phyloP scores from a whole-genome alignment of 306 rosid genomes.

The Pterocarpus santalinus region DNA sequence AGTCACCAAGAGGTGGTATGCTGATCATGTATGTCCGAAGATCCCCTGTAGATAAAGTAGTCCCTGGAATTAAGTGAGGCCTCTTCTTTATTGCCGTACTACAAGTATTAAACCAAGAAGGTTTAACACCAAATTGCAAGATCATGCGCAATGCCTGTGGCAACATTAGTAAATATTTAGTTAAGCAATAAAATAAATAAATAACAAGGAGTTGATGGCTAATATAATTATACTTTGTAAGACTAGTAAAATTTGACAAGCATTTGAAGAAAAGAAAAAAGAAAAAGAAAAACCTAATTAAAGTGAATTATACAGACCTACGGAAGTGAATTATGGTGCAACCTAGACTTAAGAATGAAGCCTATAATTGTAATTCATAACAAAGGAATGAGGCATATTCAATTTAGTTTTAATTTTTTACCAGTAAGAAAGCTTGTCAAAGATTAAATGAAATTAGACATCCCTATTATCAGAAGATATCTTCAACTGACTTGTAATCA shows the following conservation, averaged over 20 bases:
- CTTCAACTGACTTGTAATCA: not conserved
- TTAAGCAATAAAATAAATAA: slow-evolving; percentile 16
- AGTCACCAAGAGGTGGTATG: slow-evolving; percentile 81
- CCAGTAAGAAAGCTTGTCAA: not conserved
- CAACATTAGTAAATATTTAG: slow-evolving; percentile 39
- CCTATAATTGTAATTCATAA: slow-evolving; percentile 7
- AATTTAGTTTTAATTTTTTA: not conserved
- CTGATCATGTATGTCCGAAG: slow-evolving; percentile 86
- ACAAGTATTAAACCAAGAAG: slow-evolving; percentile 94
- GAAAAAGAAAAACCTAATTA: slow-evolving; percentile 1
- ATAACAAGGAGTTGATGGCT: slow-evolving; percentile 15
- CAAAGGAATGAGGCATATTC: slow-evolving; percentile 7
- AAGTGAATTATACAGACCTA: slow-evolving; percentile 3
- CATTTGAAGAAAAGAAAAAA: slow-evolving; percentile 19
- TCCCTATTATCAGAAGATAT: not conserved
- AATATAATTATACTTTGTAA: slow-evolving; percentile 19
- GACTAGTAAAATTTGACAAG: slow-evolving; percentile 15
- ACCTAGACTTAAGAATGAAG: slow-evolving; percentile 31
- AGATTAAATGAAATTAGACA: slow-evolving; percentile 11
- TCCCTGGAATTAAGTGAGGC: slow-evolving; percentile 83
- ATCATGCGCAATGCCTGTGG: slow-evolving; percentile 91
- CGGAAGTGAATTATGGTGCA: not conserved
- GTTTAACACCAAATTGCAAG: slow-evolving; percentile 93
- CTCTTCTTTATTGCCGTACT: slow-evolving; percentile 78
- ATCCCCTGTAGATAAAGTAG: slow-evolving; percentile 71